Evolutionary conservation across 2,329 filamentous ascomycete species (phyloP), one percentile per base, ranked within the genome.

Genomic region (Paraphaeosphaeria minitans): DNA sequence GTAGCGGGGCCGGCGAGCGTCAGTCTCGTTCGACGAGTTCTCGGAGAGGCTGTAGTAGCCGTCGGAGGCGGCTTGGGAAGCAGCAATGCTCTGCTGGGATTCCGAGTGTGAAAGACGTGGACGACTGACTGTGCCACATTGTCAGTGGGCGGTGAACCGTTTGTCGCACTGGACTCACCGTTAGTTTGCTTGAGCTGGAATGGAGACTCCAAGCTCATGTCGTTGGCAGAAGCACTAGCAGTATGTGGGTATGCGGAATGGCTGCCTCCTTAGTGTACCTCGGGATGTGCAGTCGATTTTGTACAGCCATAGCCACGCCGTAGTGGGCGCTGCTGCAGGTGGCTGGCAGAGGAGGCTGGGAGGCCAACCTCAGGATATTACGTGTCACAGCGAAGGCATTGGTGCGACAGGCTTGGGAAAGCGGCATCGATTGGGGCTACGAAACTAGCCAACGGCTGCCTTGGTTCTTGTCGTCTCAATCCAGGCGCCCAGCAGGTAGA

Each of bases 31-130:
- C 51, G 78, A 79, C 24, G 68, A 59, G 53, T 72, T 66, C 54
- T 77, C 77, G 43, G 78, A 79, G 56, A 81, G 70, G 58, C 79
- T 82, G 72, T 81, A 82, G 75, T 81, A 83, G 69, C 82, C 80
- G 67, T 83, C 80, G 22, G 78, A 80, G 29, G 81, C 81, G 39
- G 80, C 76, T 61, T 83, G 76, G 21, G 79, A 81, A 24, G 79
- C 81, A 42, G 80, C 76, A 61, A 83, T 76, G 64, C 79, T 81
- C 62, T 80, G 80, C 61, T 79, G 75, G 3, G 80, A 82, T 55
- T 65, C 61, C 47, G 74, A 73, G 59, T 79, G 77, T 8, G 75
- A 74, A 41, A 80, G 67, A 55, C 71, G 75, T 14, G 78, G 78
- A 58, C 66, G 72, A 55, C 72, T 77, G 57, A 79, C 78, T 80